Evolutionary conservation across 1,284 basidiomycete genomes (phyloP).

Genomic region (Athelia sp.): DNA sequence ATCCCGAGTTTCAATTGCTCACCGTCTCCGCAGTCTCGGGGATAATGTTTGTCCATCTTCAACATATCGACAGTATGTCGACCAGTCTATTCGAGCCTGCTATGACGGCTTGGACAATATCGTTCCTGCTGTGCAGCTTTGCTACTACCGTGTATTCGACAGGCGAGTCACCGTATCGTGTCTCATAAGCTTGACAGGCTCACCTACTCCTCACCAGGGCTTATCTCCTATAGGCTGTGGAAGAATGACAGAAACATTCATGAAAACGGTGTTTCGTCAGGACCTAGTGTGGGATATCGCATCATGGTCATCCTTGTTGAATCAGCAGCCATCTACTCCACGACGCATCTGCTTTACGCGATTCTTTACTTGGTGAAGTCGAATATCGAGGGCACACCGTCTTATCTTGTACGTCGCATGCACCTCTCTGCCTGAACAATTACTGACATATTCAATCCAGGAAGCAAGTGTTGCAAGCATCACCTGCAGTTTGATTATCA

Average conservation of each 20-base stretch:
- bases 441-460: neutral
- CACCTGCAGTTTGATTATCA: neutral
- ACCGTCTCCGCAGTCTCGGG: neutral
- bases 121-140: neutral
- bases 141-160: neutral
- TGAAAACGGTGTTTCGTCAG: neutral
- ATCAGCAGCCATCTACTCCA: neutral
- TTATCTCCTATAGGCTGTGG: neutral
- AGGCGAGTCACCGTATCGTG: too few species aligned
- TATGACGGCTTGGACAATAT: neutral
- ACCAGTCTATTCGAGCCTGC: neutral
- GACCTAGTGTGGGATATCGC: neutral
- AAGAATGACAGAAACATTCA: neutral
- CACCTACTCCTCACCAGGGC: neutral
- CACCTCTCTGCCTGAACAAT: neutral
- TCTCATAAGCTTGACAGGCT: neutral
- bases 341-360: neutral
- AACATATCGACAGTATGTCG: neutral
- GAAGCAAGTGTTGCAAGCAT: neutral
- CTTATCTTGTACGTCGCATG: neutral
- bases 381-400: neutral
- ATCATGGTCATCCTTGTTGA: neutral
- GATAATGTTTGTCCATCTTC: neutral
- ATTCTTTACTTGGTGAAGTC: neutral
- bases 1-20: neutral